These are phyloP conservation scores for Rhodocollybia butyracea DNA, from an alignment of 768 basidiomycete species.

Conservation along the genomic window DNA sequence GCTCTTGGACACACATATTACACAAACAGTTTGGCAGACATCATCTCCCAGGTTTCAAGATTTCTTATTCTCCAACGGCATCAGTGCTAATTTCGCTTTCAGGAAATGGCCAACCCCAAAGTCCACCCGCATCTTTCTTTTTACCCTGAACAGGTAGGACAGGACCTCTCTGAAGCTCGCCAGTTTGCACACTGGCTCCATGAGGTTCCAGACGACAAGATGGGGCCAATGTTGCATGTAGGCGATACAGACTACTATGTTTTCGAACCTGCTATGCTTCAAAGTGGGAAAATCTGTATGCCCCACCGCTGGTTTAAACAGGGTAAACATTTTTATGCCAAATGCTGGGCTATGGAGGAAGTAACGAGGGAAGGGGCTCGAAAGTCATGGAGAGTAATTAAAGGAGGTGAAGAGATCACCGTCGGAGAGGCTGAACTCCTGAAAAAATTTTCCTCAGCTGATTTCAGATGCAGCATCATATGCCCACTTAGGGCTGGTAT, in stretches of 20 bases:
- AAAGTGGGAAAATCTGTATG: background rate
- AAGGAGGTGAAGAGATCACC: background rate
- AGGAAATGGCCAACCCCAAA: slow-evolving; percentile 21
- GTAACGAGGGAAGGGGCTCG: too few species aligned
- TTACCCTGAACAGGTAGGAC: slow-evolving; percentile 15
- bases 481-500: background rate
- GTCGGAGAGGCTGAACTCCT: background rate
- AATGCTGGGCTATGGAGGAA: slow-evolving; percentile 2
- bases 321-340: background rate
- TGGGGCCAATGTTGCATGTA: background rate
- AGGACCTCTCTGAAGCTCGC: slow-evolving; percentile 10
- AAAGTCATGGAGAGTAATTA: background rate
- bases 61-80: background rate
- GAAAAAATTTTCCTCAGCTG: background rate
- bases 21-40: slow-evolving; percentile 23
- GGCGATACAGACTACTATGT: background rate
- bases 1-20: slow-evolving; percentile 27
- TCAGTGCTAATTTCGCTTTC: background rate
- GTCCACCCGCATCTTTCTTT: slow-evolving; percentile 11
- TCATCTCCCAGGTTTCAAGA: background rate
- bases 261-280: background rate
- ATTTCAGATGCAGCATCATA: background rate
- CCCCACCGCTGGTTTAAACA: slow-evolving; percentile 2
- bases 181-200: slow-evolving; percentile 10
- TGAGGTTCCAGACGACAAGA: background rate